phyloP scores from a whole-genome alignment of 257 asterid species.

The Leptodermis oblonga region DNA sequence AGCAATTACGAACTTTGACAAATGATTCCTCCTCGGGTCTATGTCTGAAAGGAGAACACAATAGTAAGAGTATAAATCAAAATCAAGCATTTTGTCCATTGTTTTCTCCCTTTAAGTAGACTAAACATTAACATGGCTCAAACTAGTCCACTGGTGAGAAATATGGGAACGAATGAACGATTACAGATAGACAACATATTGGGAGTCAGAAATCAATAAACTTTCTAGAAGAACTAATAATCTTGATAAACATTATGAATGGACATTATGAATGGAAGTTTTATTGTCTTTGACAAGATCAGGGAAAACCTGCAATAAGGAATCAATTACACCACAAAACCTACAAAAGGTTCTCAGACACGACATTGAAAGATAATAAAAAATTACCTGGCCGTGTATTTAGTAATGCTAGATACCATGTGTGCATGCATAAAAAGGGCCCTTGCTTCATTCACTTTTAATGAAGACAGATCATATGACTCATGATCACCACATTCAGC shows the following conservation, averaged over 20 bases:
- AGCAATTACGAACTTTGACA: slow-evolving; percentile 64
- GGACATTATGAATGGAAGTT: slow-evolving; percentile 37
- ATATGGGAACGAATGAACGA: too few relatives aligned
- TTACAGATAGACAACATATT: too few relatives aligned
- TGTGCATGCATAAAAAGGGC: slow-evolving; percentile 75
- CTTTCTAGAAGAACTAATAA: background rate
- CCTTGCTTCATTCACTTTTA: slow-evolving; percentile 54
- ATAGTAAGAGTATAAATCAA: background rate
- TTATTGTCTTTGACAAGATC: slow-evolving; percentile 66
- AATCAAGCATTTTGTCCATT: too few relatives aligned
- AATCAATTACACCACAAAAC: background rate
- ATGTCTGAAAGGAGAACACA: slow-evolving; percentile 47
- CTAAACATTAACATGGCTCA: too few relatives aligned
- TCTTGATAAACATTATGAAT: background rate
- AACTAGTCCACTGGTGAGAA: background rate
- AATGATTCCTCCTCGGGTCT: slow-evolving; percentile 45
- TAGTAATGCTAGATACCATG: slow-evolving; percentile 57
- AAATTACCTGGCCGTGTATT: slow-evolving; percentile 82
- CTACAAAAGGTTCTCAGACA: background rate
- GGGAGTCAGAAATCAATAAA: background rate
- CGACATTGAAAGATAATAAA: background rate
- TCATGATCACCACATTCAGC: slow-evolving; percentile 22
- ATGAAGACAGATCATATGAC: slow-evolving; percentile 31
- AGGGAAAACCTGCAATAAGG: slow-evolving; percentile 63
- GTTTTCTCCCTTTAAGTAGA: too few relatives aligned